Evolutionary conservation across 2,329 filamentous ascomycete species (phyloP).

Genomic region (Colletotrichum tropicale): DNA sequence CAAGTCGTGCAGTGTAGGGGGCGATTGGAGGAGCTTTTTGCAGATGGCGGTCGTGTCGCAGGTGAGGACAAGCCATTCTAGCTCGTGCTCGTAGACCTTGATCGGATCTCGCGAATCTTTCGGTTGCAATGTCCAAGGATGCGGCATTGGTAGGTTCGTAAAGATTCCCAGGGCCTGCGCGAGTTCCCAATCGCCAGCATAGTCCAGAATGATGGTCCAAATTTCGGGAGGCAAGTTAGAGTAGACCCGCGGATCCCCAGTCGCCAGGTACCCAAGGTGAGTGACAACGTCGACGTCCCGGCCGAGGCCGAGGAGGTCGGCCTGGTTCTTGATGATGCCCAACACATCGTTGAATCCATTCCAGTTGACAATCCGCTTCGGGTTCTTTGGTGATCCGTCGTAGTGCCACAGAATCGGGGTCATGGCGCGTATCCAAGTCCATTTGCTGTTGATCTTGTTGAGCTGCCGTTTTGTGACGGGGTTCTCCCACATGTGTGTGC

Average conservation of each 20-base stretch:
- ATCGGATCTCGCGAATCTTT: conserved; percentile 67
- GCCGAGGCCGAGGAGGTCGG: conserved; percentile 75
- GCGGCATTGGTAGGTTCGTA: conserved; percentile 75
- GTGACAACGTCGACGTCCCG: conserved; percentile 68
- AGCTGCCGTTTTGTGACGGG: conserved; percentile 88
- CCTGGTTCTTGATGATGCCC: conserved; percentile 76
- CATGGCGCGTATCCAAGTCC: conserved; percentile 86
- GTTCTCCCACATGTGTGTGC: conserved; percentile 86
- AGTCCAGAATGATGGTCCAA: conserved; percentile 87
- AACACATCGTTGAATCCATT: conserved; percentile 73
- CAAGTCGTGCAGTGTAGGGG: conserved; percentile 71
- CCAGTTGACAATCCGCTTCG: conserved; percentile 64
- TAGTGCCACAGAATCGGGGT: conserved; percentile 85
- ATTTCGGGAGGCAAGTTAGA: conserved; percentile 78
- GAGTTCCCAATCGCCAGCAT: conserved; percentile 88
- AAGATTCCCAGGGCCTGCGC: conserved; percentile 82
- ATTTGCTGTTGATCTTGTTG: conserved; percentile 80
- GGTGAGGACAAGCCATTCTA: conserved; percentile 85
- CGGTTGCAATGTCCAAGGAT: conserved; percentile 69
- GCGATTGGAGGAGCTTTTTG: conserved; percentile 72
- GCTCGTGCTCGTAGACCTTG: conserved; percentile 74
- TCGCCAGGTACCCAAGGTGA: conserved; percentile 38
- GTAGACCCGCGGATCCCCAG: conserved; percentile 35
- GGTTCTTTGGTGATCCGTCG: conserved; percentile 51
- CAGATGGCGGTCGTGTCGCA: conserved; percentile 74